Percentiles rank a stretch among this genome's conserved stretches.
phyloP scores from a whole-genome alignment of 2,329 filamentous ascomycete genomes.

The Magnaporthiopsis rhizophila region DNA sequence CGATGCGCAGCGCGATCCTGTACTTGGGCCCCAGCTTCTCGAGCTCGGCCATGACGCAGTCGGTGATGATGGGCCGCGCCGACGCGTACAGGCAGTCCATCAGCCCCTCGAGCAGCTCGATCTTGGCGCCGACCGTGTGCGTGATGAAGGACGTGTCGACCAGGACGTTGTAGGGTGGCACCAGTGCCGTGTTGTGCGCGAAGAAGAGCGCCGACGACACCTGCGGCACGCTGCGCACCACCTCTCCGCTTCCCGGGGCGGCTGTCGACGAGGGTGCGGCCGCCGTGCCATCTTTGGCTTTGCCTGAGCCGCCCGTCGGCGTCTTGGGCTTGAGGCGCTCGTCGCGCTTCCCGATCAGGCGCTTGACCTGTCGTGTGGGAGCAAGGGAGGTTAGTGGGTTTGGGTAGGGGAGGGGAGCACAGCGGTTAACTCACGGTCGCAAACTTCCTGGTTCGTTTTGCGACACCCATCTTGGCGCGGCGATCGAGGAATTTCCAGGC shows the following conservation, averaged over 20 bases:
- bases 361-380: conserved; percentile 52
- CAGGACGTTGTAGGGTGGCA: conserved; percentile 17
- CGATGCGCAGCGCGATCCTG: conserved; percentile 75
- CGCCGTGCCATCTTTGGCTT: conserved; percentile 34
- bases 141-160: conserved; percentile 59
- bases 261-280: conserved; percentile 1
- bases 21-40: conserved; percentile 89
- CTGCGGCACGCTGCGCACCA: conserved; percentile 16
- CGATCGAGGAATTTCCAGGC: too few species aligned
- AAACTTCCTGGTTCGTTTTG: conserved; percentile 90
- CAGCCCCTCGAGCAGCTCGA: conserved; percentile 75
- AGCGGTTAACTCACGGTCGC: conserved; percentile 31
- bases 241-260: conserved; percentile 9
- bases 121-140: conserved; percentile 69
- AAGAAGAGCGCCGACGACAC: conserved; percentile 17
- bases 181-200: conserved; percentile 17
- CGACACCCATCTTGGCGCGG: conserved; percentile 65
- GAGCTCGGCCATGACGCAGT: conserved; percentile 68
- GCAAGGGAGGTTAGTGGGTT: neutral
- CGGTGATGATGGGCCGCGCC: conserved; percentile 80
- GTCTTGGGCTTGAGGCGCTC: conserved; percentile 75
- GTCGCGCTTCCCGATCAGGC: conserved; percentile 75
- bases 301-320: conserved; percentile 43
- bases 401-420: neutral
- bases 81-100: conserved; percentile 94